Evolutionary conservation across 1,284 basidiomycete genomes (phyloP).

Genomic region (Fomitopsis schrenkii): DNA sequence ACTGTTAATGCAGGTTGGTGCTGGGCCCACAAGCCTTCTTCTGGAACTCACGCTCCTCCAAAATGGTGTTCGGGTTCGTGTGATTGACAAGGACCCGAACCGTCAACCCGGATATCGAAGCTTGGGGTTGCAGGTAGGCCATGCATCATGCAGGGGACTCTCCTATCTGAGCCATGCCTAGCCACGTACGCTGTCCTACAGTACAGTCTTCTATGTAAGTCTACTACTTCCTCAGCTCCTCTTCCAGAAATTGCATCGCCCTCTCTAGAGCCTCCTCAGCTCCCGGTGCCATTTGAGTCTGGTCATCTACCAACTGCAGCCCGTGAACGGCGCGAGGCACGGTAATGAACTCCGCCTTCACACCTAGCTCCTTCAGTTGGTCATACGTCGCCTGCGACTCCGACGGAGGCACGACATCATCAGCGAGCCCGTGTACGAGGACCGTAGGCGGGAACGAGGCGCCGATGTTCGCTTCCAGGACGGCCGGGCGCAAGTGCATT

Average conservation of each 20-base stretch:
- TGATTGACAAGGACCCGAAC: constrained; percentile 27
- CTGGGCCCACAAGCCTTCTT: constrained; percentile 19
- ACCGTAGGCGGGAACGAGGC: neutral
- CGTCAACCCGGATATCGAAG: constrained; percentile 20
- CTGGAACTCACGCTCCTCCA: constrained; percentile 14
- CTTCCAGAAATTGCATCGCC: neutral
- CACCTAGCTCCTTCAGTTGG: neutral
- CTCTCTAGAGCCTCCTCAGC: neutral
- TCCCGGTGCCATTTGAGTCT: neutral
- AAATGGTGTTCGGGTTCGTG: constrained; percentile 25
- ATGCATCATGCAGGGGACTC: no score
- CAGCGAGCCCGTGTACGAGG: neutral
- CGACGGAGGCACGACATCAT: neutral
- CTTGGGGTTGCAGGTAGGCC: constrained; percentile 20
- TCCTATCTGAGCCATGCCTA: neutral
- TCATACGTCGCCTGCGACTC: neutral
- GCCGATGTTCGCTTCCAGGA: neutral
- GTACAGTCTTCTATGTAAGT: no score
- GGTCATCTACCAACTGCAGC: neutral
- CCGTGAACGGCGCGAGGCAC: neutral
- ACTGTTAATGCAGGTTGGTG: constrained; percentile 11
- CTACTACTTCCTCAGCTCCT: neutral
- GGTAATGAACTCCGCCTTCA: neutral
- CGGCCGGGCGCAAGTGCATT: neutral
- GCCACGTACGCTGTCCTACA: constrained; percentile 13